Conservation (phyloP, 768 basidiomycete species). For the Cystobasidiopsis lactophilus region DNA sequence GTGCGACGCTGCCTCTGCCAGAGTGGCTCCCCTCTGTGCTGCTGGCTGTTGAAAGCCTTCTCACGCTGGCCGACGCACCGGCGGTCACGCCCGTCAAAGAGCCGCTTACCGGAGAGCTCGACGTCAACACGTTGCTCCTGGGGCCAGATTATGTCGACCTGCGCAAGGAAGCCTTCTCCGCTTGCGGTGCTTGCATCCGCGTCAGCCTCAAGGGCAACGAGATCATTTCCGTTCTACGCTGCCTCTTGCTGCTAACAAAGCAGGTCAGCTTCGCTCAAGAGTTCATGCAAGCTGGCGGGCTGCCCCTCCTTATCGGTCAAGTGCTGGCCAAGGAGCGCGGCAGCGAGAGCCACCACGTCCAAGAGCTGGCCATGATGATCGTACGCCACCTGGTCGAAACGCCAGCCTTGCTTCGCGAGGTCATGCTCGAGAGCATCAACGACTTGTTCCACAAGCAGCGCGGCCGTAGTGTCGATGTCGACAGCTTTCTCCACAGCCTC, state of each 20-base stretch:
- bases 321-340: conserved; percentile 35
- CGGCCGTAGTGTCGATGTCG: conserved; percentile 35
- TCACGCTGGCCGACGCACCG: conserved; percentile 55
- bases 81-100: too few species aligned
- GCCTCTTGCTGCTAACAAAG: conserved; percentile 65
- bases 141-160: conserved; percentile 45
- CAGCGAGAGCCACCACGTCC: conserved; percentile 32
- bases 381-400: conserved; percentile 86
- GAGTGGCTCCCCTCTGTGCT: conserved; percentile 74
- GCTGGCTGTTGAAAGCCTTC: conserved; percentile 61
- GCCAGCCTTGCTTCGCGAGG: conserved; percentile 34
- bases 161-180: conserved; percentile 46
- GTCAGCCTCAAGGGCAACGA: conserved; percentile 47
- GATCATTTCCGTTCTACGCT: conserved; percentile 53
- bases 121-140: conserved; percentile 21
- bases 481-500: conserved; percentile 50
- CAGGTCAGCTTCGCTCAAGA: conserved; percentile 41
- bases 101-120: conserved; percentile 43
- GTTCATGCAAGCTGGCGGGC: conserved; percentile 46
- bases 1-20: conserved; percentile 37
- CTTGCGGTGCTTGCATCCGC: conserved; percentile 47
- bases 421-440: conserved; percentile 67
- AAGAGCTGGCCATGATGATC: conserved; percentile 64
- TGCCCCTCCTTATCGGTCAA: conserved; percentile 42
- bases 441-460: conserved; percentile 40